phyloP scores from a whole-genome alignment of 352 stramenopile species.

The Pythium brachiatum region DNA sequence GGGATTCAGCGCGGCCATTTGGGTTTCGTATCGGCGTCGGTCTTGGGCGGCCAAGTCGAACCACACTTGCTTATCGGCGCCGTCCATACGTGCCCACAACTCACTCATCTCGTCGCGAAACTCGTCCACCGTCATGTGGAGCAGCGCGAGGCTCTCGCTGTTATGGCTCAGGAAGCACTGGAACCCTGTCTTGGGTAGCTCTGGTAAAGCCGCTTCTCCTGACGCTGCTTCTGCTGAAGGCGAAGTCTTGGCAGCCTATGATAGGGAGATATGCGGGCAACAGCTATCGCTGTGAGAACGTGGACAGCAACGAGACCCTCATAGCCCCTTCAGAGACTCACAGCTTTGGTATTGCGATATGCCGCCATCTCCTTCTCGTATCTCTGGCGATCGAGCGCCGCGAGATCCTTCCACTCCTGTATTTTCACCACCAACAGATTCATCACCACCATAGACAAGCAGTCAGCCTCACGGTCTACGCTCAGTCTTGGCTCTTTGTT shows the following conservation, averaged over 20 bases:
- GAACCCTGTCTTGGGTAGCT: constrained; percentile 50
- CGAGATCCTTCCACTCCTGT: constrained; percentile 48
- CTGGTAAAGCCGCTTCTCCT: constrained; percentile 12
- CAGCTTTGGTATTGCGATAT: constrained; percentile 29
- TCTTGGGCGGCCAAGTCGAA: constrained; percentile 47
- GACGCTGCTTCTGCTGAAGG: neutral
- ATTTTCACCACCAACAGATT: no score
- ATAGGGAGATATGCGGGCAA: no score
- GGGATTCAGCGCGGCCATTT: constrained; percentile 50
- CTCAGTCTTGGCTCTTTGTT: no score
- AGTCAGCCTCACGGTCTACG: neutral
- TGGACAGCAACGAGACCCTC: no score
- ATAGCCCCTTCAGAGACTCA: no score
- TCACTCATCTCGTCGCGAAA: constrained; percentile 55
- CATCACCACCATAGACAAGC: no score
- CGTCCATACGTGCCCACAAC: constrained; percentile 44
- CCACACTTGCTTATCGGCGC: constrained; percentile 47
- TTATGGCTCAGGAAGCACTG: constrained; percentile 63
- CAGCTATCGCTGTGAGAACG: no score
- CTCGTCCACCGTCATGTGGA: constrained; percentile 54
- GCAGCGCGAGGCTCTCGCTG: constrained; percentile 46
- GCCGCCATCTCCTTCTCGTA: constrained; percentile 50
- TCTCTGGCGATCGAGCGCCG: constrained; percentile 41
- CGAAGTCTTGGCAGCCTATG: neutral
- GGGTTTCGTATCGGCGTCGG: constrained; percentile 38